phyloP scores from a whole-genome alignment of 2,329 filamentous ascomycete genomes.

The Alternaria consortialis region DNA sequence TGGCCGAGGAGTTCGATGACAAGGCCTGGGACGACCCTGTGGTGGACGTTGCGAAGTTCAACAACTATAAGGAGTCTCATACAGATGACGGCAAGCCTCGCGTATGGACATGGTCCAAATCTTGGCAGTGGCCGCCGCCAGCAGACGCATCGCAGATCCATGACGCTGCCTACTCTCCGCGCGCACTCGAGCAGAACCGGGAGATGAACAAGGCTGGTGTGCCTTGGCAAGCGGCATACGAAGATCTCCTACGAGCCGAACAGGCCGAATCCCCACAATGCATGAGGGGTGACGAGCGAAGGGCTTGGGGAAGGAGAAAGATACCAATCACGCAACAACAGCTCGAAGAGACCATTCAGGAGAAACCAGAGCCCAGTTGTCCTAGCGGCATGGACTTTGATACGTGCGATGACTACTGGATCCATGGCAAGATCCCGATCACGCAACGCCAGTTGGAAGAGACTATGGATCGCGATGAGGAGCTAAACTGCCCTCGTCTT shows the following conservation, averaged over 20 bases:
- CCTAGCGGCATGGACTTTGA: constrained; percentile 15
- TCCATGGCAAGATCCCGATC: constrained; percentile 7
- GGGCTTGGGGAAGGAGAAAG: constrained; percentile 17
- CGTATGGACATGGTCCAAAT: constrained; percentile 23
- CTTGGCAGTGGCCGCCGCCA: constrained; percentile 34
- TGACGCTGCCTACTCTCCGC: constrained; percentile 59
- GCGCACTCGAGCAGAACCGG: constrained; percentile 61
- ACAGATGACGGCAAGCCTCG: constrained; percentile 3
- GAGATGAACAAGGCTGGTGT: constrained; percentile 47
- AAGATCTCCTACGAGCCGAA: constrained; percentile 63
- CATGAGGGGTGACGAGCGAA: constrained; percentile 3
- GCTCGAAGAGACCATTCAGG: not conserved
- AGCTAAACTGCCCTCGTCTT: not conserved
- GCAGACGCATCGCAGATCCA: constrained; percentile 13
- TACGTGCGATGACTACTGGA: not conserved
- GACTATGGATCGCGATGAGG: not conserved
- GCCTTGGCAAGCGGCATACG: constrained; percentile 66
- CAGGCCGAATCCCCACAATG: constrained; percentile 17
- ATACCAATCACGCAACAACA: constrained; percentile 5
- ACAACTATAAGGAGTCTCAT: not conserved
- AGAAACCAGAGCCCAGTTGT: not conserved
- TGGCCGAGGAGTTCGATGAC: constrained; percentile 16
- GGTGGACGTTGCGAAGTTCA: not conserved
- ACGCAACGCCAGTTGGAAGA: constrained; percentile 16
- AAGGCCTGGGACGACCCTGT: constrained; percentile 14